phyloP scores from a whole-genome alignment of 164 flowering plant genomes.

The Annona cherimola region DNA sequence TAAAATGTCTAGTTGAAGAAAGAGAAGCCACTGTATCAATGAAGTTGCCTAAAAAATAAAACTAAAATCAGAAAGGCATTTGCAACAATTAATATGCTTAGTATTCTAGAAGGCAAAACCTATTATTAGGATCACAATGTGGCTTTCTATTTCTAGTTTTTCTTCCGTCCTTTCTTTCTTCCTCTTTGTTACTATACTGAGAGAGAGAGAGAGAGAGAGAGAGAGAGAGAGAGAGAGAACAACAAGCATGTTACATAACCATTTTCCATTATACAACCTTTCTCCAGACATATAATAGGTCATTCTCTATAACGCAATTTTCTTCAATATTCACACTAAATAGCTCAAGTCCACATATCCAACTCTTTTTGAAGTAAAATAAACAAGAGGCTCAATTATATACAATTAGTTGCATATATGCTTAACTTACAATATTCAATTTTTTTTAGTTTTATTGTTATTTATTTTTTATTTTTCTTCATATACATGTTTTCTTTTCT shows the following conservation, averaged over 20 bases:
- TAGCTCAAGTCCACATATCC: no score
- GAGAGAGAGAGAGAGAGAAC: background rate
- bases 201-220: no score
- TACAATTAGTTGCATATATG: no score
- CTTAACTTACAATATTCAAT: no score
- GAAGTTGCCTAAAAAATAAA: constrained; percentile 69
- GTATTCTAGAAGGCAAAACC: background rate
- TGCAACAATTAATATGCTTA: background rate
- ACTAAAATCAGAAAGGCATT: background rate
- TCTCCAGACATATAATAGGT: background rate
- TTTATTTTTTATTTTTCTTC: no score
- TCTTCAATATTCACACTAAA: no score
- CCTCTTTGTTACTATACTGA: background rate
- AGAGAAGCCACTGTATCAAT: constrained; percentile 77
- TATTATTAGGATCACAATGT: background rate
- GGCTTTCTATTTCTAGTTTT: background rate
- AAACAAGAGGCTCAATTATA: no score
- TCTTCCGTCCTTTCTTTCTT: background rate
- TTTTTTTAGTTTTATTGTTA: no score
- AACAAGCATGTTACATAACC: background rate
- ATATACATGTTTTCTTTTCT: no score
- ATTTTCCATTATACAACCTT: background rate
- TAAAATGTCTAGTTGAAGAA: constrained; percentile 91
- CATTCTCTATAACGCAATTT: no score
- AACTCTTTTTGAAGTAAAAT: no score